These are phyloP conservation scores for Forsythia suspensa DNA, from an alignment of 257 asterid genomes.

Conservation along the genomic window DNA sequence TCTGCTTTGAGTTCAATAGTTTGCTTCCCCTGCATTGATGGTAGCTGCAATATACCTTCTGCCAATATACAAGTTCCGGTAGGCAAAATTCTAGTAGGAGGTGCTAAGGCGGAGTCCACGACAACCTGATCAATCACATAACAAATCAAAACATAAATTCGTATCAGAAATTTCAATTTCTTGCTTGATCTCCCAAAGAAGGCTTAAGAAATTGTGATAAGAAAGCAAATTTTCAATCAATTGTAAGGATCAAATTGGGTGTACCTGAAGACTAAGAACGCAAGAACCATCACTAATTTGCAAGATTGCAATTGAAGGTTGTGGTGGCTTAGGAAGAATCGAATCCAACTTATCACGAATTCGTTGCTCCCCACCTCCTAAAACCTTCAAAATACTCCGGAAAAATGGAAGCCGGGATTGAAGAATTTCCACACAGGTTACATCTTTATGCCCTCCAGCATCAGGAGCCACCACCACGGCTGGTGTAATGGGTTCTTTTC, in stretches of 20 bases:
- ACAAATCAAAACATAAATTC: background rate
- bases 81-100: constrained; percentile 68
- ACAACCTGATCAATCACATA: constrained; percentile 44
- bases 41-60: constrained; percentile 72
- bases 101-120: constrained; percentile 67
- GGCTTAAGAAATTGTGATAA: background rate
- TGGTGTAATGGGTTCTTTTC: constrained; percentile 36
- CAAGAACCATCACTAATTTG: constrained; percentile 81
- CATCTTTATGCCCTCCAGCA: constrained; percentile 39
- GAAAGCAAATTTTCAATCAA: background rate
- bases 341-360: constrained; percentile 50
- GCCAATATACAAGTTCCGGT: constrained; percentile 71
- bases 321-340: constrained; percentile 50
- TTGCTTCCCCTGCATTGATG: constrained; percentile 55
- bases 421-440: constrained; percentile 60
- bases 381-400: constrained; percentile 49
- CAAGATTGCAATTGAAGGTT: constrained; percentile 51
- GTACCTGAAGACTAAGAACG: constrained; percentile 60
- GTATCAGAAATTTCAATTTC: background rate
- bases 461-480: constrained; percentile 15
- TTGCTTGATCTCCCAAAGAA: background rate
- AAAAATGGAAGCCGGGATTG: constrained; percentile 65
- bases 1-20: constrained; percentile 66
- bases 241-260: background rate
- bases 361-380: constrained; percentile 59